Conservation (phyloP, 768 basidiomycete genomes). For the Cystofilobasidium bisporidii region DNA sequence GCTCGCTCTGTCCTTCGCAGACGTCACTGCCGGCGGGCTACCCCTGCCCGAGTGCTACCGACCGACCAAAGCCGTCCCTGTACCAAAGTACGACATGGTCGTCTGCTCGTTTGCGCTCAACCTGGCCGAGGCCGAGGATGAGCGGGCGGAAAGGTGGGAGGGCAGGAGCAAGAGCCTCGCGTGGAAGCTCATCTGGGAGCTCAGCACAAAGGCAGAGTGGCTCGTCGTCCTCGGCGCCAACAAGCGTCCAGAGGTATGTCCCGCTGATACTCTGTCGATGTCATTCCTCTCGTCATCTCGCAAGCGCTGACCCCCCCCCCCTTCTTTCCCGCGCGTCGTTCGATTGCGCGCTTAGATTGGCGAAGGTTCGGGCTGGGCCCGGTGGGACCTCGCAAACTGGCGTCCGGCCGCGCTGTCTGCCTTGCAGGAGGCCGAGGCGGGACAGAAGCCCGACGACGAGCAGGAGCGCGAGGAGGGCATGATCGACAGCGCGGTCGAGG, state of each 20-base stretch:
- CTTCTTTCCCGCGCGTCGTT: background rate
- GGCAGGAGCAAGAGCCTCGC: conserved; percentile 45
- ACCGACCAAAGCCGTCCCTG: conserved; percentile 22
- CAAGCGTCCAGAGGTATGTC: conserved; percentile 60
- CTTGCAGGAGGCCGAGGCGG: conserved; percentile 31
- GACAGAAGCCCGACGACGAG: conserved; percentile 28
- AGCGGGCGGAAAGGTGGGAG: conserved; percentile 14
- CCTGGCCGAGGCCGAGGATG: conserved; percentile 45
- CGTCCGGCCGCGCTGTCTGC: conserved; percentile 25
- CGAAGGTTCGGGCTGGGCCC: conserved; percentile 37
- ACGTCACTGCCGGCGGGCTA: conserved; percentile 52
- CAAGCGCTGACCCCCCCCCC: no score
- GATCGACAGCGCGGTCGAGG: conserved; percentile 19
- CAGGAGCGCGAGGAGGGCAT: conserved; percentile 17
- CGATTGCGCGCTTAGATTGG: conserved; percentile 32
- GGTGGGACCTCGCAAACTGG: conserved; percentile 38
- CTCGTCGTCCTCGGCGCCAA: conserved; percentile 62
- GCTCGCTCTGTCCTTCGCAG: conserved; percentile 51
- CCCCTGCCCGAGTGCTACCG: conserved; percentile 38
- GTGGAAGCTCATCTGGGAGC: conserved; percentile 56
- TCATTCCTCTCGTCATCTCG: background rate
- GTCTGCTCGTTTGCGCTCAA: conserved; percentile 68
- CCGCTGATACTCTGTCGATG: background rate
- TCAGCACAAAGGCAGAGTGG: conserved; percentile 56
- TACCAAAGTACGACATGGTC: conserved; percentile 50